Evolutionary conservation across 2,329 filamentous ascomycete species (phyloP).

Genomic region (Elsinoe ampelina): DNA sequence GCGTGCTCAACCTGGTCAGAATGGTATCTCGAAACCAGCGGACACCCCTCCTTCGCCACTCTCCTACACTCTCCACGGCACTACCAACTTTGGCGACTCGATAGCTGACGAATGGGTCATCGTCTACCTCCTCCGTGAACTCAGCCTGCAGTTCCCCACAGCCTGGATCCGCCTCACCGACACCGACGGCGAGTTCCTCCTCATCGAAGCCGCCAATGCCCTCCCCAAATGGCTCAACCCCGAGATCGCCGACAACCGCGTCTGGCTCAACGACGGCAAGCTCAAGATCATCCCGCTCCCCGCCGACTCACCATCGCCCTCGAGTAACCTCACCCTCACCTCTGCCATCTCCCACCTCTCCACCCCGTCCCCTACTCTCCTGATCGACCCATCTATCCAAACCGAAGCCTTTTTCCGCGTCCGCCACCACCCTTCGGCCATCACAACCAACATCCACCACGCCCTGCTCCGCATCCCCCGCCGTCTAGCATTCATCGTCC

Average conservation of each 20-base stretch:
- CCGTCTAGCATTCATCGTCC: slow-evolving; percentile 70
- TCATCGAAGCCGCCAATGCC: slow-evolving; percentile 84
- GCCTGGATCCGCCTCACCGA: slow-evolving; percentile 80
- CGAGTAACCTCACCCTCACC: slow-evolving; percentile 48
- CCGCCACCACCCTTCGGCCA: slow-evolving; percentile 70
- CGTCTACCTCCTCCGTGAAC: slow-evolving; percentile 75
- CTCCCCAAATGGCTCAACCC: slow-evolving; percentile 87
- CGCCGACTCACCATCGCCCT: slow-evolving; percentile 16
- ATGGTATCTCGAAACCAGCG: neutral
- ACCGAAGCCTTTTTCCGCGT: slow-evolving; percentile 85
- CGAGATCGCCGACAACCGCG: slow-evolving; percentile 75
- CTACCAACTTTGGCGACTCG: slow-evolving; percentile 83
- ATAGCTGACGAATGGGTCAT: slow-evolving; percentile 97
- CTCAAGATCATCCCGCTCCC: slow-evolving; percentile 59
- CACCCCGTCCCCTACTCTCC: slow-evolving; percentile 47
- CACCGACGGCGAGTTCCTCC: slow-evolving; percentile 86
- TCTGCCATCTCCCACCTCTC: slow-evolving; percentile 57
- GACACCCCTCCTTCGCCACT: slow-evolving; percentile 17
- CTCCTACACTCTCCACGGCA: slow-evolving; percentile 50
- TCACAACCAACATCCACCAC: slow-evolving; percentile 66
- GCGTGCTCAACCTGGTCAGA: neutral
- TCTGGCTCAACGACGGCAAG: slow-evolving; percentile 76
- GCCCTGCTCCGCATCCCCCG: slow-evolving; percentile 66
- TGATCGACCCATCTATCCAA: slow-evolving; percentile 67
- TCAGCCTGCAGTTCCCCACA: slow-evolving; percentile 62